These are phyloP conservation scores for Cercospora sp. DNA, from an alignment of 2,329 filamentous ascomycete species.

Conservation along the genomic window DNA sequence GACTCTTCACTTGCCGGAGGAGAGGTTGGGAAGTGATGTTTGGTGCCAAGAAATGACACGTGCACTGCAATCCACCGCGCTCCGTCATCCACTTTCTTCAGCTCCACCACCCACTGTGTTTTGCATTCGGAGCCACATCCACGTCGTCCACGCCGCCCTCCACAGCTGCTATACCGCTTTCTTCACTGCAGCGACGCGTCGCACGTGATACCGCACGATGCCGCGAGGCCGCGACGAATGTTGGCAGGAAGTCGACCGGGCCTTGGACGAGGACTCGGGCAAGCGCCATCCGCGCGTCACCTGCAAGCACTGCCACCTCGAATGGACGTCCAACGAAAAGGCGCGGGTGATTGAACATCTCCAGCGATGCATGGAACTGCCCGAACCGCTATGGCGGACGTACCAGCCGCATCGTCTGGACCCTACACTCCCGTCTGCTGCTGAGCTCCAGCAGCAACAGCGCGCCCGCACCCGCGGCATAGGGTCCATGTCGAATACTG, in stretches of 20 bases:
- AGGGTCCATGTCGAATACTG: conserved; percentile 28
- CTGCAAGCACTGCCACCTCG: conserved; percentile 30
- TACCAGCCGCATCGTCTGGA: conserved; percentile 32
- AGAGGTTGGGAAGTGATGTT: neutral
- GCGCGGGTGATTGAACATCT: conserved; percentile 31
- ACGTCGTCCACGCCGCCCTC: conserved; percentile 2
- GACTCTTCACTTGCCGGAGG: neutral
- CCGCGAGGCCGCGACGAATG: conserved; percentile 32
- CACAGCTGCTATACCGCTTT: neutral
- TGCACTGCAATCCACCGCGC: neutral
- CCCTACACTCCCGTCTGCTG: conserved; percentile 28
- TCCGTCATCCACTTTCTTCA: conserved; percentile 2
- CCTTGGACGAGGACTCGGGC: conserved; percentile 30
- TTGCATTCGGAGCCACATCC: conserved; percentile 4
- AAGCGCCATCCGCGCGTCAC: conserved; percentile 33
- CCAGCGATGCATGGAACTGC: conserved; percentile 29
- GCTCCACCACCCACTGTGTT: conserved; percentile 8
- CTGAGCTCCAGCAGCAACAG: conserved; percentile 30
- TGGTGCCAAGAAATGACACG: neutral
- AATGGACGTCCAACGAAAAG: conserved; percentile 33
- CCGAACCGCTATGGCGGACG: conserved; percentile 29
- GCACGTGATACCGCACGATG: conserved; percentile 15
- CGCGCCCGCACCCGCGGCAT: conserved; percentile 30
- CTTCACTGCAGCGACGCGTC: neutral
- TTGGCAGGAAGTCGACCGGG: conserved; percentile 30